Conservation (phyloP, 768 basidiomycete genomes). For the Podaxis sp. region DNA sequence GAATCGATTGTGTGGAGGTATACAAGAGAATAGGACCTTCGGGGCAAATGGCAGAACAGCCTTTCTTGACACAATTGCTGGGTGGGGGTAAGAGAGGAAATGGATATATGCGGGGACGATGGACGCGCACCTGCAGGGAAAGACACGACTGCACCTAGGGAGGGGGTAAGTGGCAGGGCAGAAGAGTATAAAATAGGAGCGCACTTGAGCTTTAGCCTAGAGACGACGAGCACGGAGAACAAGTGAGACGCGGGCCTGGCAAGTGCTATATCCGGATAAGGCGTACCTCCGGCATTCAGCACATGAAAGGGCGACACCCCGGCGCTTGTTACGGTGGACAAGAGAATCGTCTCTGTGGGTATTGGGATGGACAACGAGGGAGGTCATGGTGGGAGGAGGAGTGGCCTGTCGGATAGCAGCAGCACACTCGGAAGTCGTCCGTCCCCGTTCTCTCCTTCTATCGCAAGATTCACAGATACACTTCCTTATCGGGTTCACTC, state of each 20-base stretch:
- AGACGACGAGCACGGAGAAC: conserved; percentile 18
- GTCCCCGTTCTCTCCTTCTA: conserved; percentile 16
- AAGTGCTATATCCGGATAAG: conserved; percentile 18
- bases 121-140: conserved; percentile 57
- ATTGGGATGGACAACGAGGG: conserved; percentile 24
- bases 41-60: conserved; percentile 64
- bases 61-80: conserved; percentile 61
- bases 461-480: conserved; percentile 13
- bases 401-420: conserved; percentile 8
- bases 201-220: conserved; percentile 68
- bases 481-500: conserved; percentile 11
- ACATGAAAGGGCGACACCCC: conserved; percentile 58
- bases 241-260: conserved; percentile 15
- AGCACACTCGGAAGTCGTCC: conserved; percentile 10
- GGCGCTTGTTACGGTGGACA: conserved; percentile 46
- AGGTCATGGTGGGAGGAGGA: conserved; percentile 26
- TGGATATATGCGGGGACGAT: conserved; percentile 4
- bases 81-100: conserved; percentile 19
- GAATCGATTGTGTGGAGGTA: conserved; percentile 16
- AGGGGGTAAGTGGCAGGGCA: conserved; percentile 17
- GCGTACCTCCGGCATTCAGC: conserved; percentile 68
- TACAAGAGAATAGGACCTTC: conserved; percentile 40
- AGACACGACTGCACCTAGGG: conserved; percentile 59
- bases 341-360: conserved; percentile 29
- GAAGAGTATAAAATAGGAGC: conserved; percentile 24